phyloP scores from a whole-genome alignment of 805 yeast species.

The Blastobotrys parvus region DNA sequence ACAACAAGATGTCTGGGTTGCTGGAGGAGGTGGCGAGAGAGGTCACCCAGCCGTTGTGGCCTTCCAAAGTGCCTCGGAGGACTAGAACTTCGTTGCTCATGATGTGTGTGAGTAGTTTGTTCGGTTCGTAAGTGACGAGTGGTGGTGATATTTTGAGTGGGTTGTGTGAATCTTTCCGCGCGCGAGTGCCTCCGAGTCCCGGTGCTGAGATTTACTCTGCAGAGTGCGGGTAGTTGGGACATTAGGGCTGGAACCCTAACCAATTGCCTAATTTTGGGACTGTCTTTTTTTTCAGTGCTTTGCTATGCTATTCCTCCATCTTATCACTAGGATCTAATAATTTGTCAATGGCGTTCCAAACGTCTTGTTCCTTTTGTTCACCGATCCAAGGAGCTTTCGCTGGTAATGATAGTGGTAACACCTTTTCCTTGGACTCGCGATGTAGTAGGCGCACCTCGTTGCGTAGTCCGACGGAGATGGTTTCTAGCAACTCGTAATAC shows the following conservation, averaged over 20 bases:
- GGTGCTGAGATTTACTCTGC: not conserved
- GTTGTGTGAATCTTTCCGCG: not conserved
- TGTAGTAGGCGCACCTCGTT: conserved; percentile 60
- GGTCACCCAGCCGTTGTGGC: conserved; percentile 96
- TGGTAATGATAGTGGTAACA: conserved; percentile 60
- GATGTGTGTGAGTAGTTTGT: too few species aligned
- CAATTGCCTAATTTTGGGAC: not conserved
- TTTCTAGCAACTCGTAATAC: conserved; percentile 49
- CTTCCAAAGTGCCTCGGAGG: conserved; percentile 98
- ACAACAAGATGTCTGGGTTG: conserved; percentile 95
- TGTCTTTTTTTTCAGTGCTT: not conserved
- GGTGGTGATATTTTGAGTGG: not conserved
- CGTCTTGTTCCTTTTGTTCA: conserved; percentile 41
- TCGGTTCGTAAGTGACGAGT: not conserved
- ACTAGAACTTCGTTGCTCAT: conserved; percentile 77
- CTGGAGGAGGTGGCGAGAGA: conserved; percentile 96
- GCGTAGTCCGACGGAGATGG: conserved; percentile 51
- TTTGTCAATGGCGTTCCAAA: conserved; percentile 25
- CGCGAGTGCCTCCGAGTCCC: not conserved
- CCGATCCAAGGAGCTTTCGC: conserved; percentile 67
- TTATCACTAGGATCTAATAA: too few species aligned
- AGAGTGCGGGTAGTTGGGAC: too few species aligned
- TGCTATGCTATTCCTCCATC: not conserved
- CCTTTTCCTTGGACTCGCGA: conserved; percentile 35
- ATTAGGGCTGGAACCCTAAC: not conserved